A percentile compares a stretch with the other conserved stretches of the same genome.
Conservation (phyloP, 805 yeast species). For the Blastobotrys parvus region DNA sequence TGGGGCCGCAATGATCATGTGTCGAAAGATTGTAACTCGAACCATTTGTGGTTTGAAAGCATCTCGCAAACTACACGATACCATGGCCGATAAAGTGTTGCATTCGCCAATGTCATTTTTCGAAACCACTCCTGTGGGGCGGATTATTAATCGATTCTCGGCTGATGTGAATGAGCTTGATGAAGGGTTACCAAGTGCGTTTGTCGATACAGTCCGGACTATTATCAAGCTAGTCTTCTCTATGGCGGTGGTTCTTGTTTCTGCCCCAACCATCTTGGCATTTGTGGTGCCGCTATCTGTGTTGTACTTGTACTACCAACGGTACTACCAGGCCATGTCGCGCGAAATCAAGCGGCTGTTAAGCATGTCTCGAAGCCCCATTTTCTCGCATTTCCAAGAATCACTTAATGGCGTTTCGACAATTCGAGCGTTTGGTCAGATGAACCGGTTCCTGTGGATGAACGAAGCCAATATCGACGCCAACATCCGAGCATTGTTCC, state of each 20-base stretch:
- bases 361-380: slow-evolving; percentile 63
- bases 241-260: slow-evolving; percentile 65
- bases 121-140: slow-evolving; percentile 91
- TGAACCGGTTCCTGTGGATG: slow-evolving; percentile 47
- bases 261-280: slow-evolving; percentile 81
- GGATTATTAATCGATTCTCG: slow-evolving; percentile 83
- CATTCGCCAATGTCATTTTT: slow-evolving; percentile 92
- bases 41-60: slow-evolving; percentile 19
- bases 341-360: slow-evolving; percentile 73
- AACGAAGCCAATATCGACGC: slow-evolving; percentile 46
- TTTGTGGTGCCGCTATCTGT: slow-evolving; percentile 60
- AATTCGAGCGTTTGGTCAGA: slow-evolving; percentile 68
- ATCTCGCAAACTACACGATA: slow-evolving; percentile 44
- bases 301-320: slow-evolving; percentile 63
- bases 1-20: slow-evolving; percentile 38
- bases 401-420: slow-evolving; percentile 71
- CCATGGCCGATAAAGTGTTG: slow-evolving; percentile 64
- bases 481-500: slow-evolving; percentile 75
- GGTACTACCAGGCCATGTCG: slow-evolving; percentile 57
- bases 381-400: slow-evolving; percentile 77
- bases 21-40: slow-evolving; percentile 59
- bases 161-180: slow-evolving; percentile 85
- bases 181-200: slow-evolving; percentile 43
- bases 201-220: slow-evolving; percentile 31
- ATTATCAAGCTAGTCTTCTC: slow-evolving; percentile 44